A percentile compares a stretch with the other conserved stretches of the same genome.
These are phyloP conservation scores for Leishmania amazonensis DNA, from an alignment of 208 protist species.

Conservation along the genomic window DNA sequence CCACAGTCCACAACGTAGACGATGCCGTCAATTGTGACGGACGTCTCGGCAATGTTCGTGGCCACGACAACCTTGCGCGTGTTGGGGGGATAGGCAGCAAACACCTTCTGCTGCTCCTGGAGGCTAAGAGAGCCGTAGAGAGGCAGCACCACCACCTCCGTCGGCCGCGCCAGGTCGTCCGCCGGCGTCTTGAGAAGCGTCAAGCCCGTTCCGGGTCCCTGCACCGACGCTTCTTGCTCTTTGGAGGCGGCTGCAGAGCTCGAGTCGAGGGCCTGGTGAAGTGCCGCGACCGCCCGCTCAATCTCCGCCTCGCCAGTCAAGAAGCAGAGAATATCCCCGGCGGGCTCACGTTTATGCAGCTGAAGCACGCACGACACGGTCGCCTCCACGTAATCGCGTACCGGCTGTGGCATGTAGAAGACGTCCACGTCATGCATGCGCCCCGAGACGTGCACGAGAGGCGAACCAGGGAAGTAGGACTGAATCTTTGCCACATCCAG, in stretches of 20 bases:
- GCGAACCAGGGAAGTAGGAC: constrained; percentile 95
- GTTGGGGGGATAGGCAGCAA: constrained; percentile 37
- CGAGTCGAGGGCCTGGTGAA: constrained; percentile 25
- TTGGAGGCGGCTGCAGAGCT: background rate
- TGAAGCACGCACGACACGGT: constrained; percentile 65
- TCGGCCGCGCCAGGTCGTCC: constrained; percentile 11
- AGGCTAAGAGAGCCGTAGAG: constrained; percentile 83
- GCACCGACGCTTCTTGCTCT: background rate
- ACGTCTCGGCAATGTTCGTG: constrained; percentile 99
- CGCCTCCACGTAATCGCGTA: constrained; percentile 94
- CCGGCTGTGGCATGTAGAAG: constrained; percentile 76
- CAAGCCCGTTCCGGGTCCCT: background rate
- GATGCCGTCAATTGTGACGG: constrained; percentile 99
- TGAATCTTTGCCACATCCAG: constrained; percentile 97
- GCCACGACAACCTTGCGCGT: constrained; percentile 96
- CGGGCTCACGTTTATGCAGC: constrained; percentile 70
- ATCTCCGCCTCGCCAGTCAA: constrained; percentile 91
- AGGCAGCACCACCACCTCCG: constrained; percentile 60
- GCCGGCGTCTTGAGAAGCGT: background rate
- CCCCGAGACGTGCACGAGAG: constrained; percentile 97
- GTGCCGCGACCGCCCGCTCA: constrained; percentile 53
- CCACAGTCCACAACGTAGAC: constrained; percentile 99
- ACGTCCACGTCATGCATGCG: constrained; percentile 93
- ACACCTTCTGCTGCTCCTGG: constrained; percentile 82
- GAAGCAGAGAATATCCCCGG: constrained; percentile 90